Evolutionary conservation across 2,329 filamentous ascomycete genomes (phyloP), one percentile per base, ranked within the genome.

Genomic region (Neofusicoccum sp.): DNA sequence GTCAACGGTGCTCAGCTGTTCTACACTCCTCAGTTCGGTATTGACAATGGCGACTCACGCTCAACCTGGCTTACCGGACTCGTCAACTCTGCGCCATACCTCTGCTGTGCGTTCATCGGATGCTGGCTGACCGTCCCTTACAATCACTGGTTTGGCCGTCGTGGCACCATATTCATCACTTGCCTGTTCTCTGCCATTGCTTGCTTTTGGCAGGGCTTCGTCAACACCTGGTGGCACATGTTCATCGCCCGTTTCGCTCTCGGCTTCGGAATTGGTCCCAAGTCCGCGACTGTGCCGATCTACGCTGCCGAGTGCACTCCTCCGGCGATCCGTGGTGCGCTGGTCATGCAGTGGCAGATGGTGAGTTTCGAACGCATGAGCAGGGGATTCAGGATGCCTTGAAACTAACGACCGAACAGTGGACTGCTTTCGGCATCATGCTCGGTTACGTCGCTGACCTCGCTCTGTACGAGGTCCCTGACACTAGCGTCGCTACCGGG

Each of bases 311-410:
- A 93, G 74, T 90, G 86, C 63, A 85, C 87, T 0, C 90, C 90
- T 0, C 87, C 89, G 1, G 74, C 78, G 4, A 88, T 92, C 61
- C 85, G 90, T 71, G 89, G 90, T 66, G 90, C 89, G 6, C 80
- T 95, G 16, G 90, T 93, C 66, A 94, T 94, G 90, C 88, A 87
- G 66, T 94, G 91, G 90, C 89, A 93, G 76, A 81, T 89, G 74
- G 62, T 64, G n/a, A 48, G 47, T 28, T 5, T n/a, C 3, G 9
- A 47, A 9, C 7, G 1, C 3, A 12, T 8, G 11, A 29, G 5
- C 9, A 14, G 2, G 6, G 7, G 16, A 5, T 9, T 22, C 22
- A 22, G 22, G 22, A 22, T 22, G 22, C 22, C 3, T 1, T 14
- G 9, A 28, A 16, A 6, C 50, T 63, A 16, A 63, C 36, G 14